Evolutionary conservation across 2,329 filamentous ascomycete species (phyloP).

Genomic region (Piedraia hortae): DNA sequence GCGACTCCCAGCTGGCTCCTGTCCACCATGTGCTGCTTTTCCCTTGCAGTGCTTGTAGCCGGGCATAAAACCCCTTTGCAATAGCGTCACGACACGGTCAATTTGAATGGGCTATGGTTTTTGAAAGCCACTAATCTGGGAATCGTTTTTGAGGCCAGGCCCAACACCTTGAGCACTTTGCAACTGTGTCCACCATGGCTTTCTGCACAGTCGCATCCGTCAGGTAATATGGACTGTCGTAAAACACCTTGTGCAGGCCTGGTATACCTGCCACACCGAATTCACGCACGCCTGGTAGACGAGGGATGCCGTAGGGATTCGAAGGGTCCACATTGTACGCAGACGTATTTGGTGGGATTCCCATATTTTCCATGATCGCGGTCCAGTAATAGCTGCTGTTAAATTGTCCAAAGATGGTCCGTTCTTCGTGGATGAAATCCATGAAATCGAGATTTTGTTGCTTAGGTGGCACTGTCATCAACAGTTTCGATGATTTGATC

Average conservation of each 20-base stretch:
- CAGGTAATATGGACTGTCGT: conserved; percentile 3
- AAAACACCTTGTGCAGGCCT: conserved; percentile 2
- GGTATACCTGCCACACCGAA: conserved; percentile 2
- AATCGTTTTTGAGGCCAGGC: too few species aligned
- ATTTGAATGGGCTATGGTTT: conserved; percentile 4
- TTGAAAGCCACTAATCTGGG: conserved; percentile 1
- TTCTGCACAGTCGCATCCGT: conserved; percentile 3
- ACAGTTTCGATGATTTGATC: conserved; percentile 16
- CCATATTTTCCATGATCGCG: conserved; percentile 4
- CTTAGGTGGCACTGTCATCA: conserved; percentile 18
- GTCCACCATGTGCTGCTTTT: conserved; percentile 6
- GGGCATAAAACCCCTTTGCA: conserved; percentile 6
- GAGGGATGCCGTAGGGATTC: conserved; percentile 4
- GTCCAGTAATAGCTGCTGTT: conserved; percentile 6
- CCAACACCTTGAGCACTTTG: conserved; percentile 1
- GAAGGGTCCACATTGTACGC: conserved; percentile 4
- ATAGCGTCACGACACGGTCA: conserved; percentile 6
- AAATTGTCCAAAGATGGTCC: conserved; percentile 1
- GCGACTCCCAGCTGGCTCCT: conserved; percentile 8
- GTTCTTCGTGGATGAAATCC: conserved; percentile 9
- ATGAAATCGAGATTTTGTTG: conserved; percentile 13
- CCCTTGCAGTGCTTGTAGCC: conserved; percentile 7
- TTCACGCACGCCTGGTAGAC: conserved; percentile 4
- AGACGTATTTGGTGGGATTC: conserved; percentile 4
- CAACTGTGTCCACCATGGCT: conserved; percentile 3